Percentiles rank a stretch among this genome's conserved stretches.
Conservation (phyloP, 495 filamentous ascomycete genomes). For the Podospora pseudocomata region DNA sequence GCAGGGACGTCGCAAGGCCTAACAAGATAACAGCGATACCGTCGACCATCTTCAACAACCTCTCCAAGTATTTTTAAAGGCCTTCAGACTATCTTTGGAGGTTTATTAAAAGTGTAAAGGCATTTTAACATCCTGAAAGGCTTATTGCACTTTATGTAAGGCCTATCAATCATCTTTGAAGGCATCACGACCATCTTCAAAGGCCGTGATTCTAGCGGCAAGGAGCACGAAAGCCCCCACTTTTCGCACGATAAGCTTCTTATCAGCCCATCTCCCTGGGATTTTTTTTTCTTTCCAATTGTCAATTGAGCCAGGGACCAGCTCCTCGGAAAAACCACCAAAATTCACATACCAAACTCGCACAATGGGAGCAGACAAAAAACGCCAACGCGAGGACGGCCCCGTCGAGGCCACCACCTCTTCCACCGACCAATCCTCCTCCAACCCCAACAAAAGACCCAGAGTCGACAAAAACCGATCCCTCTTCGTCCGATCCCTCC, state of each 20-base stretch:
- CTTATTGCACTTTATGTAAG: too few species aligned
- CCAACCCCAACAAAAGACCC: conserved; percentile 42
- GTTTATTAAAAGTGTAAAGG: too few species aligned
- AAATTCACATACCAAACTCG: background rate
- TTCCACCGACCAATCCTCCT: conserved; percentile 5
- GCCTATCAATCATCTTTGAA: too few species aligned
- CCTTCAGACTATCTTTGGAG: too few species aligned
- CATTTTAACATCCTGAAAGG: too few species aligned
- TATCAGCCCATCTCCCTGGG: conserved; percentile 15
- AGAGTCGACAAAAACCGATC: conserved; percentile 55
- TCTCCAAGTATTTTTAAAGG: too few species aligned
- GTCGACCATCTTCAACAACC: too few species aligned
- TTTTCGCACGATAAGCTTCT: conserved; percentile 20
- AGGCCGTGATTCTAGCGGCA: too few species aligned
- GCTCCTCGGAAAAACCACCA: conserved; percentile 7
- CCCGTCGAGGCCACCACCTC: conserved; percentile 13
- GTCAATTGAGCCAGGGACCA: conserved; percentile 11
- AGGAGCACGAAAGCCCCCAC: too few species aligned
- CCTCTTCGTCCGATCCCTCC: conserved; percentile 87
- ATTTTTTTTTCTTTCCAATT: conserved; percentile 19
- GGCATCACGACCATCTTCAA: too few species aligned
- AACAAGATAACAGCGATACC: too few species aligned
- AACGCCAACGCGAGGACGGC: conserved; percentile 32
- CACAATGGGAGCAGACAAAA: conserved; percentile 37
- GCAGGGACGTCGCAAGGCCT: background rate